Evolutionary conservation across 2,329 filamentous ascomycete genomes (phyloP), one percentile per base, ranked within the genome.

Genomic region (Trichoderma simmonsii): DNA sequence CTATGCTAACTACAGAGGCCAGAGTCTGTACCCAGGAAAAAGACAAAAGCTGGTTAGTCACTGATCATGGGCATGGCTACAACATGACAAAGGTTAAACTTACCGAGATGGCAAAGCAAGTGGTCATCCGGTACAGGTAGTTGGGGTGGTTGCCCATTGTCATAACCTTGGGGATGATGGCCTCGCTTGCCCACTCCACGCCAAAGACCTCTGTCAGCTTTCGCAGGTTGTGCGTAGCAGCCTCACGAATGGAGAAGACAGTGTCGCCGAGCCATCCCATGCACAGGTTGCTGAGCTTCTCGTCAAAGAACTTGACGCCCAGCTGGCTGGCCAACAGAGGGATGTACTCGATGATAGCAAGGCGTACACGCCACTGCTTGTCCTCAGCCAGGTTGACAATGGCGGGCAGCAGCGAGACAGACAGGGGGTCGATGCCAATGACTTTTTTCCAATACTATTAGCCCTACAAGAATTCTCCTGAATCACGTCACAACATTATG

Each of bases 311-410:
- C 80, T 97, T 91, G 67, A 98, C 95, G 63, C 96, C 96, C 14
- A 99, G 89, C 82, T 99, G 96, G 79, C 94, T 96, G 69, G 96
- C 96, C 73, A 99, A 90, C 71, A 99, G 88, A 34, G 96, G 96
- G 78, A 99, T 98, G 84, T 99, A 98, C 88, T 99, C 95, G 82
- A 99, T 99, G 81, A 99, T 99, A 73, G 96, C 96, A 76, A 99
- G 88, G 76, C 96, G 93, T 73, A 99, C 96, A 79, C 96, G 92
- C 96, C 96, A 99, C 86, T 98, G 95, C 88, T 99, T 99, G 83
- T 99, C 96, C 83, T 98, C 96, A 70, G 96, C 96, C 77, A 99
- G 88, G 82, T 98, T 95, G 39, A 98, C 94, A 79, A 99, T 99
- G 59, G 96, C 96, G 14, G 97, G 96, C 64, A 99, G 92, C 70